Percentiles rank a stretch among this genome's conserved stretches.
These are phyloP conservation scores for Colletotrichum aenigma DNA, from an alignment of 2,329 filamentous ascomycete species.

Conservation along the genomic window DNA sequence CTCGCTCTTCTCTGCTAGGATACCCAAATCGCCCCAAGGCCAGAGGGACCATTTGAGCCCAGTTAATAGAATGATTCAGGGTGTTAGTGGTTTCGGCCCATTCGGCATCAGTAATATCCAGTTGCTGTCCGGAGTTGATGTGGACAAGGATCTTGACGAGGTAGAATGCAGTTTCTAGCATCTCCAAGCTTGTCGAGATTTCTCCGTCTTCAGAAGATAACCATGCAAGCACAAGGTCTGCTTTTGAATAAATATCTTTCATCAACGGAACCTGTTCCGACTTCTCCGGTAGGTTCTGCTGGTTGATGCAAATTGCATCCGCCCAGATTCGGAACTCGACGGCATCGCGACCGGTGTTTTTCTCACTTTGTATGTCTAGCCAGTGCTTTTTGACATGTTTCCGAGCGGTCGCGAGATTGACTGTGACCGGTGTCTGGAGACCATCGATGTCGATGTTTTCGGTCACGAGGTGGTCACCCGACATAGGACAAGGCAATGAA, in stretches of 20 bases:
- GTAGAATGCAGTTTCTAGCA: neutral
- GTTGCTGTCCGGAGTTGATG: neutral
- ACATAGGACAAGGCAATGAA: neutral
- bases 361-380: neutral
- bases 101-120: neutral
- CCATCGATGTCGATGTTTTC: neutral
- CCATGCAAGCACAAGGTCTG: neutral
- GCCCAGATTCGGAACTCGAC: neutral
- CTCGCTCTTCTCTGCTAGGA: neutral
- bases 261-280: neutral
- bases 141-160: neutral
- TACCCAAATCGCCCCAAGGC: neutral
- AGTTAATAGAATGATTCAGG: neutral
- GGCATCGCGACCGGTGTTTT: neutral
- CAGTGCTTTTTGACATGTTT: neutral
- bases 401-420: neutral
- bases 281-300: neutral
- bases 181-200: neutral
- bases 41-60: neutral
- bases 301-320: neutral
- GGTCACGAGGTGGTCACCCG: neutral
- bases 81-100: neutral
- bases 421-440: neutral
- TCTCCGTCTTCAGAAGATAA: neutral
- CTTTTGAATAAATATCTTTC: neutral